Conservation (phyloP, 352 stramenopile genomes). For the Pseudoperonospora humuli region DNA sequence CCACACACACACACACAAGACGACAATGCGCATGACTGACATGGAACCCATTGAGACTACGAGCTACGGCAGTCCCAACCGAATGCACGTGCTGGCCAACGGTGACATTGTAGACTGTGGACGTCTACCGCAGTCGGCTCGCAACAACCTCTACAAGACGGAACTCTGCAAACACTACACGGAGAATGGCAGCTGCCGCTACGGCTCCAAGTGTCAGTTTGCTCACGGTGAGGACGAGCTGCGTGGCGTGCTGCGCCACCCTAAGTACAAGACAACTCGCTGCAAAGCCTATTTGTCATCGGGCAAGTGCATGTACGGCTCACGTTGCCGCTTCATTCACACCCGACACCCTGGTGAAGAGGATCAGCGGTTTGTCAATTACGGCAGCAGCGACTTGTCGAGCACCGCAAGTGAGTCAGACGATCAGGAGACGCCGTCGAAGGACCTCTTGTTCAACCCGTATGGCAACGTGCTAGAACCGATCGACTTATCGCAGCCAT, state of each 20-base stretch:
- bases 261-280: slow-evolving; percentile 88
- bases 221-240: slow-evolving; percentile 82
- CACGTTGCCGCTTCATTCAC: slow-evolving; percentile 86
- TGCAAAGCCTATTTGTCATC: slow-evolving; percentile 85
- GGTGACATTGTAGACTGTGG: slow-evolving; percentile 81
- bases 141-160: slow-evolving; percentile 89
- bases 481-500: slow-evolving; percentile 56
- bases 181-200: slow-evolving; percentile 80
- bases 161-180: slow-evolving; percentile 88
- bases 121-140: slow-evolving; percentile 59
- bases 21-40: slow-evolving; percentile 23
- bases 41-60: slow-evolving; percentile 25
- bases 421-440: slow-evolving; percentile 38
- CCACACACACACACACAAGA: slow-evolving; percentile 2
- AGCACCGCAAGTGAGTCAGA: slow-evolving; percentile 65
- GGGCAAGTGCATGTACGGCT: slow-evolving; percentile 83
- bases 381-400: slow-evolving; percentile 32
- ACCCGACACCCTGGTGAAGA: slow-evolving; percentile 22
- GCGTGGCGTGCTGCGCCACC: slow-evolving; percentile 77
- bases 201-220: slow-evolving; percentile 87
- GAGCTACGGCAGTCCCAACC: slow-evolving; percentile 39
- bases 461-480: slow-evolving; percentile 48
- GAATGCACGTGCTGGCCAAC: slow-evolving; percentile 79
- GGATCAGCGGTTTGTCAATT: slow-evolving; percentile 31
- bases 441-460: slow-evolving; percentile 61